phyloP scores from a whole-genome alignment of 1,284 basidiomycete species.

The Trichosporon asahii region DNA sequence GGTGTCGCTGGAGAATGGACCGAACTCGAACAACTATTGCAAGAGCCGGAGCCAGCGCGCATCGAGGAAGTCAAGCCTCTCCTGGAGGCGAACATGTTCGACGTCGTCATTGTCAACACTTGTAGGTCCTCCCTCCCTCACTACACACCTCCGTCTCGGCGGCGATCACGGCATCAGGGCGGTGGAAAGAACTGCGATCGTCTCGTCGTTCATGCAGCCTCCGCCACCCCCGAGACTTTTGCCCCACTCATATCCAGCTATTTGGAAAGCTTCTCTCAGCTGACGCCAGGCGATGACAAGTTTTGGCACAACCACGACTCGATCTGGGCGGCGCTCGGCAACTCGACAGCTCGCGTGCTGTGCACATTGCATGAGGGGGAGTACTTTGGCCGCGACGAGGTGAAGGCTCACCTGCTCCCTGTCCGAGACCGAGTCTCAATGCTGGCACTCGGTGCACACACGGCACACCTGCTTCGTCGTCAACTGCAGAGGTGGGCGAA shows the following conservation, averaged over 20 bases:
- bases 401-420: not conserved
- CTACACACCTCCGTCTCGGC: too few relatives aligned
- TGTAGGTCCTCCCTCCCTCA: not conserved
- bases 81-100: not conserved
- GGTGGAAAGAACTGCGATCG: too few relatives aligned
- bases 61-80: not conserved
- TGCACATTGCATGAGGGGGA: not conserved
- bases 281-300: slow-evolving; percentile 1
- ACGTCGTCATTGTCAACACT: not conserved
- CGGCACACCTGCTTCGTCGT: not conserved
- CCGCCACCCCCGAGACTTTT: too few relatives aligned
- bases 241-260: too few relatives aligned
- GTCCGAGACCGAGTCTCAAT: not conserved
- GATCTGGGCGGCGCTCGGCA: not conserved
- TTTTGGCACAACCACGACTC: not conserved
- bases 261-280: too few relatives aligned
- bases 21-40: not conserved
- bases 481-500: not conserved
- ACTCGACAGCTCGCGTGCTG: not conserved
- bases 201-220: too few relatives aligned
- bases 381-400: not conserved
- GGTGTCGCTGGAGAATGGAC: not conserved
- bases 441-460: not conserved
- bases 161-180: too few relatives aligned
- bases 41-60: not conserved